Conservation (phyloP, 805 yeast species). For the Candida montana region DNA sequence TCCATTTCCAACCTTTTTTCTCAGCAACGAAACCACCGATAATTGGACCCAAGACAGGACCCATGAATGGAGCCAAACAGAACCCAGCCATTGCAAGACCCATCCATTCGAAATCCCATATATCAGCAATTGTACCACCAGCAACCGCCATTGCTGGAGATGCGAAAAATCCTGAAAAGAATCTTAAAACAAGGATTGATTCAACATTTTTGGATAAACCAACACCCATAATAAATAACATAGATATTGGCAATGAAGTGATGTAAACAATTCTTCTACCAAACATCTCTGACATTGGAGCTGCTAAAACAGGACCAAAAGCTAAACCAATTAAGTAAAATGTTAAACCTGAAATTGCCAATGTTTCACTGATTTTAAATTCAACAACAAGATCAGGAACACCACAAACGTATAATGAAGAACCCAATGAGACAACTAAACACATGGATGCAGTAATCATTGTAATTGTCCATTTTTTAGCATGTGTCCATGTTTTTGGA, state of each 20-base stretch:
- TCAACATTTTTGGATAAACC: conserved; percentile 59
- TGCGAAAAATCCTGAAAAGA: conserved; percentile 69
- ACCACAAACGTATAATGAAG: conserved; percentile 66
- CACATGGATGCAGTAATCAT: conserved; percentile 61
- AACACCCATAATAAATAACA: conserved; percentile 71
- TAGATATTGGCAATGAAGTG: conserved; percentile 55
- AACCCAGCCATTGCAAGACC: conserved; percentile 76
- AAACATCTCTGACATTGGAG: conserved; percentile 65
- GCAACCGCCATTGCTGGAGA: conserved; percentile 82
- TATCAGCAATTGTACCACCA: conserved; percentile 77
- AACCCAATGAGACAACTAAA: conserved; percentile 68
- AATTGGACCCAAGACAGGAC: conserved; percentile 74
- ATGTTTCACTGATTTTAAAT: conserved; percentile 52
- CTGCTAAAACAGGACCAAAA: conserved; percentile 63
- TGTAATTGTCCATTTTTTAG: conserved; percentile 62
- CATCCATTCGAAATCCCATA: conserved; percentile 61
- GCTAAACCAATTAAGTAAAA: conserved; percentile 69
- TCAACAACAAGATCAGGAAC: conserved; percentile 44
- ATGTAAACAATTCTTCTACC: conserved; percentile 63
- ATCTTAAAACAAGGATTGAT: conserved; percentile 60
- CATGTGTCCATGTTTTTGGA: conserved; percentile 63
- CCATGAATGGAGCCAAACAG: conserved; percentile 74
- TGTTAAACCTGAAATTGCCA: conserved; percentile 63
- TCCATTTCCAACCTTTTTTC: conserved; percentile 63
- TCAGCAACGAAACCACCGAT: conserved; percentile 66